A percentile compares a stretch with the other conserved stretches of the same genome.
Evolutionary conservation across 1,139 yeast genomes (phyloP).

Genomic region (Protomyces inouyei): DNA sequence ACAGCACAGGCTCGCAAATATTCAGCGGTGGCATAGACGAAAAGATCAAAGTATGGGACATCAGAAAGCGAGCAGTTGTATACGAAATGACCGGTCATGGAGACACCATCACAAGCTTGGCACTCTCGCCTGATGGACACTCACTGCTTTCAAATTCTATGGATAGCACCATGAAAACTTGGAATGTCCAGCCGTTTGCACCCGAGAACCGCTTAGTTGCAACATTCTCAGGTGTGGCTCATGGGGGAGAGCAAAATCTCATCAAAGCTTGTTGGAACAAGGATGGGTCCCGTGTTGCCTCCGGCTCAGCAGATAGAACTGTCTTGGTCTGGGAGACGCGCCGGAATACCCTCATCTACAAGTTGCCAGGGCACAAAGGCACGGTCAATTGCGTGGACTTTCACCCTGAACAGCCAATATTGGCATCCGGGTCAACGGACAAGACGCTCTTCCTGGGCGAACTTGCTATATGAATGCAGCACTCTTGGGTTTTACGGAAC

Average conservation of each 20-base stretch:
- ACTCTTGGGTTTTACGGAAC: too few relatives aligned
- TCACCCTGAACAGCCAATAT: conserved; percentile 22
- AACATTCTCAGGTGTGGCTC: conserved; percentile 54
- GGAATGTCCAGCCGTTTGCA: conserved; percentile 49
- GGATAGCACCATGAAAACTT: conserved; percentile 55
- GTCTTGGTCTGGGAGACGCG: conserved; percentile 60
- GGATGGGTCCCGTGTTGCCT: conserved; percentile 44
- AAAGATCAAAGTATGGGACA: conserved; percentile 46
- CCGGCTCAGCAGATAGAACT: conserved; percentile 62
- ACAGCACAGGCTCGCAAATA: conserved; percentile 43
- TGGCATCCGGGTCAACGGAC: conserved; percentile 37
- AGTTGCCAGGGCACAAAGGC: conserved; percentile 38
- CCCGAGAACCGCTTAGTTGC: conserved; percentile 46
- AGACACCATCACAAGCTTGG: conserved; percentile 51
- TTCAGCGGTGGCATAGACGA: conserved; percentile 69
- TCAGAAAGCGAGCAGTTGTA: conserved; percentile 36
- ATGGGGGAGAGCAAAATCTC: conserved; percentile 52
- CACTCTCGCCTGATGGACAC: conserved; percentile 50
- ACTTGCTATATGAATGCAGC: conserved; percentile 3
- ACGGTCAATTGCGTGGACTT: conserved; percentile 14
- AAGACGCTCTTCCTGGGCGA: conserved; percentile 36
- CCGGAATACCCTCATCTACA: conserved; percentile 47
- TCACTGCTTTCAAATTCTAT: conserved; percentile 52
- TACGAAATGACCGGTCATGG: conserved; percentile 46
- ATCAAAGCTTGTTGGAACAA: conserved; percentile 49